These are phyloP conservation scores for Phytopythium boreale DNA, from an alignment of 352 stramenopile genomes.

Conservation along the genomic window DNA sequence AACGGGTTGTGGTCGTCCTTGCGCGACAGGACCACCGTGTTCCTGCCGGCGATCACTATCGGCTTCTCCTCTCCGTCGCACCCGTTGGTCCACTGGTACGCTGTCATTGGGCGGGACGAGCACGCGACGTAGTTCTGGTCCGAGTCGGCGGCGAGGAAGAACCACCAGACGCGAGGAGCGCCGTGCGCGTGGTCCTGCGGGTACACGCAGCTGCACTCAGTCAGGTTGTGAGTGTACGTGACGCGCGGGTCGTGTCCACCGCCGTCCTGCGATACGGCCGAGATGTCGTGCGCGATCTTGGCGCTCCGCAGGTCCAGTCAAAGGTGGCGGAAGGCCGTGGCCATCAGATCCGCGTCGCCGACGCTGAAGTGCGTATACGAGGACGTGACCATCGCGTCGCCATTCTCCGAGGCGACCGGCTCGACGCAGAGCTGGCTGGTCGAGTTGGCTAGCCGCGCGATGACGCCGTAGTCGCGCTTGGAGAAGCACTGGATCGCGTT, in stretches of 20 bases:
- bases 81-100: slow-evolving; percentile 5
- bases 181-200: slow-evolving; percentile 7
- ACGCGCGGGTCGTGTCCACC: slow-evolving; percentile 29
- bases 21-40: slow-evolving; percentile 34
- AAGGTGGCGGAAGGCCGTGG: slow-evolving; percentile 20
- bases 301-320: slow-evolving; percentile 17
- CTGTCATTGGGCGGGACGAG: background rate
- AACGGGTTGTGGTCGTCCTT: slow-evolving; percentile 57
- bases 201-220: slow-evolving; percentile 28
- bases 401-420: background rate
- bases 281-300: slow-evolving; percentile 19
- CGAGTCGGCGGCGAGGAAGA: background rate
- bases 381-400: background rate
- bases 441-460: slow-evolving; percentile 18
- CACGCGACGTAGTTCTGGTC: slow-evolving; percentile 8
- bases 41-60: background rate
- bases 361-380: slow-evolving; percentile 21
- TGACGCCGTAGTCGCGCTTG: slow-evolving; percentile 20
- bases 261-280: slow-evolving; percentile 23
- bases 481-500: slow-evolving; percentile 10
- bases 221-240: slow-evolving; percentile 19
- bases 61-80: background rate
- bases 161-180: slow-evolving; percentile 6
- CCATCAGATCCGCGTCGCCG: slow-evolving; percentile 11
- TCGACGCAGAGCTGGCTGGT: slow-evolving; percentile 14